Evolutionary conservation across 352 stramenopile genomes (phyloP).

Genomic region (Thalassiosira ordinaria): DNA sequence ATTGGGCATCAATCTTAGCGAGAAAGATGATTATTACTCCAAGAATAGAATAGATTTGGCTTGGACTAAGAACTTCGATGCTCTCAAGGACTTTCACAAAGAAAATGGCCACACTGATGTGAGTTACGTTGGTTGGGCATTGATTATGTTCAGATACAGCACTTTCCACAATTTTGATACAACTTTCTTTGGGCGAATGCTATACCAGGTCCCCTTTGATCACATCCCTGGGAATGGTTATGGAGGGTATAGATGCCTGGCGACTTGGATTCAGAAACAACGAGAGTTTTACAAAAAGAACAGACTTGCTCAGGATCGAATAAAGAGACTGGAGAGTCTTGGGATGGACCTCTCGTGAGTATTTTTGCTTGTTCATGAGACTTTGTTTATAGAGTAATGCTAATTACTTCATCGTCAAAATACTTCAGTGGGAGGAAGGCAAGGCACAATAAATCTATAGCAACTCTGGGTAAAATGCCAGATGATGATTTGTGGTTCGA

Average conservation of each 20-base stretch:
- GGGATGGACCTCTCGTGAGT: neutral
- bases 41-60: neutral
- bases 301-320: slow-evolving; percentile 2
- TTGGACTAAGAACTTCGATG: neutral
- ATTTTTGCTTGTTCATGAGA: too few species aligned
- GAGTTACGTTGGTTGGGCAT: too few species aligned
- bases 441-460: neutral
- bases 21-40: neutral
- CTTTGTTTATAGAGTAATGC: neutral
- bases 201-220: neutral
- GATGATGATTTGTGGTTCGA: slow-evolving; percentile 8
- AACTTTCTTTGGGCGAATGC: neutral
- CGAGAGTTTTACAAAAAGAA: slow-evolving; percentile 3
- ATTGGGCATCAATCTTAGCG: neutral
- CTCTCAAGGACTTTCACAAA: neutral
- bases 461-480: slow-evolving; percentile 8
- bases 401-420: neutral
- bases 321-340: neutral
- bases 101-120: slow-evolving; percentile 3
- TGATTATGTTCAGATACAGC: neutral
- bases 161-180: neutral
- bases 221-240: neutral
- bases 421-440: too few species aligned
- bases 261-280: slow-evolving; percentile 1
- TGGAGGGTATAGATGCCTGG: neutral